Conservation (phyloP, 352 stramenopile species). For the Pythium rhizo-oryzae region DNA sequence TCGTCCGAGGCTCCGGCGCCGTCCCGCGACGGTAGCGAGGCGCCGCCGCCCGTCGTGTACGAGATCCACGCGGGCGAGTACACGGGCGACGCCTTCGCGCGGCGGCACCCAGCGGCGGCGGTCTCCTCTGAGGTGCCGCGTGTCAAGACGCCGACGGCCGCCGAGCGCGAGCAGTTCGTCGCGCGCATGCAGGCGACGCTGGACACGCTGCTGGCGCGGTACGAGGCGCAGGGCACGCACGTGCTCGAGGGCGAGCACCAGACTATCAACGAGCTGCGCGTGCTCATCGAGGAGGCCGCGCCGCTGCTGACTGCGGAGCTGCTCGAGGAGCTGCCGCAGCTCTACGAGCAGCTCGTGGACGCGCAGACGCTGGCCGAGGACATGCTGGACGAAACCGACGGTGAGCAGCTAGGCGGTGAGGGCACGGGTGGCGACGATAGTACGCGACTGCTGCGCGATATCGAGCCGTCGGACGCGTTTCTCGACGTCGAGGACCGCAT, state of each 20-base stretch:
- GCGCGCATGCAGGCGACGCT: slow-evolving; percentile 27
- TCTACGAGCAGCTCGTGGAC: slow-evolving; percentile 31
- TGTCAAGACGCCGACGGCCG: slow-evolving; percentile 11
- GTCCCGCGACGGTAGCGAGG: neutral
- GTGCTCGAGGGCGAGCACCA: slow-evolving; percentile 23
- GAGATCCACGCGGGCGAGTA: slow-evolving; percentile 21
- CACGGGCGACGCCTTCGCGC: slow-evolving; percentile 11
- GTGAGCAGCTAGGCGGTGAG: neutral
- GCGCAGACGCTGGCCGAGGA: slow-evolving; percentile 31
- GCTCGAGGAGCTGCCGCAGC: slow-evolving; percentile 24
- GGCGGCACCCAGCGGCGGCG: neutral
- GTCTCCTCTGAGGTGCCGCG: neutral
- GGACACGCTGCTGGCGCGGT: slow-evolving; percentile 23
- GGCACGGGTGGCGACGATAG: slow-evolving; percentile 1
- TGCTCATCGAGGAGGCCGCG: slow-evolving; percentile 28
- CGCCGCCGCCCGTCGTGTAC: slow-evolving; percentile 7
- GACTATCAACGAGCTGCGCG: slow-evolving; percentile 29
- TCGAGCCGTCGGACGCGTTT: slow-evolving; percentile 50
- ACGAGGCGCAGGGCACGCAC: slow-evolving; percentile 24
- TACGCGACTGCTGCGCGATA: slow-evolving; percentile 13
- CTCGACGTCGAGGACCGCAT: slow-evolving; percentile 55
- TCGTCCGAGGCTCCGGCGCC: neutral
- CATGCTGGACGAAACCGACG: slow-evolving; percentile 26
- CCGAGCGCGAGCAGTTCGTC: slow-evolving; percentile 25
- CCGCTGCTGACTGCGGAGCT: slow-evolving; percentile 26